A percentile compares a stretch with the other conserved stretches of the same genome.
phyloP scores from a whole-genome alignment of 768 basidiomycete genomes.

The Russula emetica region DNA sequence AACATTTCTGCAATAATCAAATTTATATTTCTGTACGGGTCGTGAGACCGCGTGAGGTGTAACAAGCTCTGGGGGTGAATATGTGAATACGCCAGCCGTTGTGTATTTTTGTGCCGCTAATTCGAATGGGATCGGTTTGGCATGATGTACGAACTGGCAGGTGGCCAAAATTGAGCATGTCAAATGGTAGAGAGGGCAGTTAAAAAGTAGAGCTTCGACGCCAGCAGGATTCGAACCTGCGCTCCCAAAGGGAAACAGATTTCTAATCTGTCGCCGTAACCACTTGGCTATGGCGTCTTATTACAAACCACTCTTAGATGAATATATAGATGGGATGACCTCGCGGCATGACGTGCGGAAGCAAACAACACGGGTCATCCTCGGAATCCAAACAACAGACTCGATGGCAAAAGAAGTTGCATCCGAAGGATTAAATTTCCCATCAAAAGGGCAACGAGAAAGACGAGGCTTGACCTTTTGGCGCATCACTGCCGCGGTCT shows the following conservation, averaged over 20 bases:
- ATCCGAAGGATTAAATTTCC: background rate
- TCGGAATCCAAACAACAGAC: background rate
- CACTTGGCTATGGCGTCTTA: slow-evolving; percentile 72
- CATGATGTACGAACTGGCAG: too few relatives aligned
- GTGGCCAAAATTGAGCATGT: background rate
- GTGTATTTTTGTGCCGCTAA: too few relatives aligned
- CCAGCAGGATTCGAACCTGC: slow-evolving; percentile 31
- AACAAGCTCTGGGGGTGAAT: background rate
- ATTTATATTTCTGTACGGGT: background rate
- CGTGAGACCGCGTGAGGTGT: background rate
- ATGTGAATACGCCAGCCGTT: too few relatives aligned
- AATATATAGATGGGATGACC: background rate
- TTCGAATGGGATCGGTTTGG: too few relatives aligned
- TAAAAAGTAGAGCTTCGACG: slow-evolving; percentile 22
- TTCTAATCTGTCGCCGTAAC: slow-evolving; percentile 78
- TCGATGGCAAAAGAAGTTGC: slow-evolving; percentile 7
- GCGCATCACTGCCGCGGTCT: background rate
- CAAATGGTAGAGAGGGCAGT: background rate
- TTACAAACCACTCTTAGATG: background rate
- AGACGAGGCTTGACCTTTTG: background rate
- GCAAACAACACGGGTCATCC: background rate
- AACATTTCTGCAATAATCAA: slow-evolving; percentile 15
- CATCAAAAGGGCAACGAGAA: background rate
- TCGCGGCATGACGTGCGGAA: background rate
- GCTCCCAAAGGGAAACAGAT: slow-evolving; percentile 30